Base-by-base conservation (phyloP, 2,329 filamentous ascomycete species). In the Bipolaris cookei region DNA sequence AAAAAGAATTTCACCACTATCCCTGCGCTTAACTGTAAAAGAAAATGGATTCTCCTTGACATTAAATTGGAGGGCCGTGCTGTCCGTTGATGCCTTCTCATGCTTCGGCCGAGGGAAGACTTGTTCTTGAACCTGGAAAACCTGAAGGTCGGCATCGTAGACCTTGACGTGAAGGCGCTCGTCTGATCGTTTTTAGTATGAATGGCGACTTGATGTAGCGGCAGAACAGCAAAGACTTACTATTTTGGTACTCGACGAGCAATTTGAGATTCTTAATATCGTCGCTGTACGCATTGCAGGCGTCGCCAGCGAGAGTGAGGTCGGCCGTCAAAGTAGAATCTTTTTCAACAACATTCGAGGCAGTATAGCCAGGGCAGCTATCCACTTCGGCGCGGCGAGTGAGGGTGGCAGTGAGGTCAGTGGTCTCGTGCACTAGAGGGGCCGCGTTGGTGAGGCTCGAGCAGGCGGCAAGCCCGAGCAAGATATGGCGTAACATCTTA, bases 101-200 rank as follows among this genome's bases (percentile, higher is more conserved):
- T 78, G 78, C 11, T 66, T 65, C 0, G 88, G 88, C 0, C 89
- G 84, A 2, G 88, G 82, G 20, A 93, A 79, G 23, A 91, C 85
- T 2, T 83, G 83, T 34, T 88, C 86, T 11, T 90, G 90, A 1
- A 94, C 85, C 71, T 93, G 90, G 67, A 90, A 94, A 44, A 90
- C 88, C 25, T 86, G 82, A 61, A 88, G 83, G n/a, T 79, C 84
- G 5, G 83, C 81, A 73, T 94, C 90, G 61, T 88, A 86, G 54
- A 92, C 90, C 67, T 89, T 84, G 69, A 92, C 86, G 69, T 91
- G 90, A 3, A 92, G 82, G n/a, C 89, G 87, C 20, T 83, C 80
- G 42, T 86, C 87, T 88, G 35, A 30, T 25, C 4, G 13, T 45
- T 47, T 13, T 75, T 42, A 69, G 56, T 37, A 57, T 8, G 8